A percentile compares a stretch with the other conserved stretches of the same genome.
Evolutionary conservation across 2,329 filamentous ascomycete genomes (phyloP).

Genomic region (Pseudopithomyces chartarum): DNA sequence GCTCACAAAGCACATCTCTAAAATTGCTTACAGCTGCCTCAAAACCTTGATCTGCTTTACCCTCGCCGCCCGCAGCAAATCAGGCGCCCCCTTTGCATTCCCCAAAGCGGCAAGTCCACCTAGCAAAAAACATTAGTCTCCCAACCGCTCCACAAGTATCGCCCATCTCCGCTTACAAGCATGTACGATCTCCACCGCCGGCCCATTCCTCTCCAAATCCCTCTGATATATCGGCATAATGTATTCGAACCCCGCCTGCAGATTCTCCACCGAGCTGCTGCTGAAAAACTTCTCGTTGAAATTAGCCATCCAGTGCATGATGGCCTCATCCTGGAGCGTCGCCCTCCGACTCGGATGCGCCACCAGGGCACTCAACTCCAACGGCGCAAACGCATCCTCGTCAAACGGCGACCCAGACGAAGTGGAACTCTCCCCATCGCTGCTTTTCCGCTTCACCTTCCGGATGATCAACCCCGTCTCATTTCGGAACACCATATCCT

Average conservation of each 20-base stretch:
- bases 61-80: slow-evolving; percentile 18
- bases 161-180: slow-evolving; percentile 9
- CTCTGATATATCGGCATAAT: slow-evolving; percentile 15
- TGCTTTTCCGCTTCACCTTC: slow-evolving; percentile 12
- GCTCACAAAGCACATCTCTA: neutral
- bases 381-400: neutral
- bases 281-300: slow-evolving; percentile 21
- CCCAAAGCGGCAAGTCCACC: slow-evolving; percentile 20
- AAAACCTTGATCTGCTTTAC: slow-evolving; percentile 17
- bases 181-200: slow-evolving; percentile 19
- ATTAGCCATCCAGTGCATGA: slow-evolving; percentile 18
- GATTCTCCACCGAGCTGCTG: neutral
- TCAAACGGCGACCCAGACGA: neutral
- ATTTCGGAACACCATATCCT: slow-evolving; percentile 25
- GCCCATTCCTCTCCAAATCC: slow-evolving; percentile 12
- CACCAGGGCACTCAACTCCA: neutral
- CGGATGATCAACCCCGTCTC: slow-evolving; percentile 19
- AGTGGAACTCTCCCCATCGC: neutral
- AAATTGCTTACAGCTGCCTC: slow-evolving; percentile 7
- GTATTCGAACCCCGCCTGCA: slow-evolving; percentile 17
- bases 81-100: slow-evolving; percentile 12
- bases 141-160: neutral
- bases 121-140: neutral
- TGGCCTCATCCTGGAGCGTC: slow-evolving; percentile 19
- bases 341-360: slow-evolving; percentile 15